Evolutionary conservation across 179 eudicot genomes (phyloP).

Genomic region (Gypsophila paniculata): DNA sequence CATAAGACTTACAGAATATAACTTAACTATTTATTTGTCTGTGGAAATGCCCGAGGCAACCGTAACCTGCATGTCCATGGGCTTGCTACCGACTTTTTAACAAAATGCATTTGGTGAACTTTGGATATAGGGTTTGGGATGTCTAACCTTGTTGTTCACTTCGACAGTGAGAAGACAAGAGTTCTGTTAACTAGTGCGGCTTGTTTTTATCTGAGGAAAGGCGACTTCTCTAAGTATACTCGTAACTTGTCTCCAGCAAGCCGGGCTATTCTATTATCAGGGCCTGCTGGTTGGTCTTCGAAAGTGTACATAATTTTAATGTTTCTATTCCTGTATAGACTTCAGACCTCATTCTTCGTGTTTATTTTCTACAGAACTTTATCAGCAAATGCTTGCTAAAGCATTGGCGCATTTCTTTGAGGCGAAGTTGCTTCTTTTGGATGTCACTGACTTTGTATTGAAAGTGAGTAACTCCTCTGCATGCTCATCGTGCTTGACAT

Average conservation of each 20-base stretch:
- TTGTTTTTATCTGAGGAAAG: constrained; percentile 73
- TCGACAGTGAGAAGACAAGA: constrained; percentile 71
- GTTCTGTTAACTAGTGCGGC: constrained; percentile 87
- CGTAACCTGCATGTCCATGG: neutral
- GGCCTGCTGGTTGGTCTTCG: constrained; percentile 76
- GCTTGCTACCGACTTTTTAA: neutral
- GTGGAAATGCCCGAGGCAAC: neutral
- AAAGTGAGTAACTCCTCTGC: constrained; percentile 38
- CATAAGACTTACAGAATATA: neutral
- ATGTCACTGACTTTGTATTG: constrained; percentile 63
- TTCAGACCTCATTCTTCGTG: constrained; percentile 12
- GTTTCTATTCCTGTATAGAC: neutral
- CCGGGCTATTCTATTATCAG: constrained; percentile 76
- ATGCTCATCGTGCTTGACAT: neutral
- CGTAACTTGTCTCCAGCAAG: constrained; percentile 86
- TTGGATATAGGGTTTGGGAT: neutral
- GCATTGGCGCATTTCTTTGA: constrained; percentile 84
- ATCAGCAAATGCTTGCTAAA: constrained; percentile 84
- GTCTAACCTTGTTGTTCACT: constrained; percentile 14
- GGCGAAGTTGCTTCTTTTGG: constrained; percentile 72
- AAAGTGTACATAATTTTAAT: neutral
- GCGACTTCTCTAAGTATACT: constrained; percentile 80
- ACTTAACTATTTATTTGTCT: neutral
- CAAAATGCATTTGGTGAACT: neutral
- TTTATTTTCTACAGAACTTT: constrained; percentile 47